Evolutionary conservation across 2,329 filamentous ascomycete species (phyloP).

Genomic region (Aphanocladium album): DNA sequence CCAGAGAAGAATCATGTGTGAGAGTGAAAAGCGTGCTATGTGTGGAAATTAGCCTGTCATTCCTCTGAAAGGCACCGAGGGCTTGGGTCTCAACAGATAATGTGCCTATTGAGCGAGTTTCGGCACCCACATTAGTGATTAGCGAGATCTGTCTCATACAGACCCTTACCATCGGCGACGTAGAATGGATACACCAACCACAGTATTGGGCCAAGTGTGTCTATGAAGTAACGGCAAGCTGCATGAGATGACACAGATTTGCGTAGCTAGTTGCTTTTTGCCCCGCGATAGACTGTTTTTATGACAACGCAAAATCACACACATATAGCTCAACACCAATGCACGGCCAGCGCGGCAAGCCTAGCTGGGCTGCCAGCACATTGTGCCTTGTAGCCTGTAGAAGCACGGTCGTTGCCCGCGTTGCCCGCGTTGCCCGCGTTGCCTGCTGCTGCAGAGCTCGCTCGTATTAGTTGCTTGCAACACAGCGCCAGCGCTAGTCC

Average conservation of each 20-base stretch:
- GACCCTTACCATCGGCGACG: background rate
- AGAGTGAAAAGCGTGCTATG: background rate
- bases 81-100: background rate
- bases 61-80: background rate
- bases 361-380: background rate
- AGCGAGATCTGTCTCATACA: background rate
- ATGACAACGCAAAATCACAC: background rate
- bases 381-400: background rate
- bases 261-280: background rate
- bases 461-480: background rate
- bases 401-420: background rate
- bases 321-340: background rate
- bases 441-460: background rate
- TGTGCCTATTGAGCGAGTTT: background rate
- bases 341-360: background rate
- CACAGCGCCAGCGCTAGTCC: background rate
- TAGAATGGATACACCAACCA: too few species aligned
- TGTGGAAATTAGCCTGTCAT: background rate
- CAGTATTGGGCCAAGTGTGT: too few species aligned
- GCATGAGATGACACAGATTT: background rate
- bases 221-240: too few species aligned
- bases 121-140: background rate
- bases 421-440: too few species aligned
- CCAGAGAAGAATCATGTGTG: background rate
- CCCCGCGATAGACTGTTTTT: background rate